A percentile compares a stretch with the other conserved stretches of the same genome.
Conservation (phyloP, 208 protist species). For the Leishmania amazonensis region DNA sequence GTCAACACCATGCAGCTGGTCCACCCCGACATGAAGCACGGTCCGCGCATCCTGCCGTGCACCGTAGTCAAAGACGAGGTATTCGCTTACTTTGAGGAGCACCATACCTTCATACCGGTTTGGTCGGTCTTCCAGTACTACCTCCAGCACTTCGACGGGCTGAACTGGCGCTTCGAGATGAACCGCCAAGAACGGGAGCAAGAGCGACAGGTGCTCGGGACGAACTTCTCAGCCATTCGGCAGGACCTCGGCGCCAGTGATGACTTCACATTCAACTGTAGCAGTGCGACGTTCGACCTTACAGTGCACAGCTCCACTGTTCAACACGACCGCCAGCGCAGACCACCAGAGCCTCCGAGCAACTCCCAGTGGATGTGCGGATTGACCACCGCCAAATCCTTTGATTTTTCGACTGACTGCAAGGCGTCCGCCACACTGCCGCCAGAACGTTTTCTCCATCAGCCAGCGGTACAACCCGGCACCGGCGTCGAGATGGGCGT, state of each 20-base stretch:
- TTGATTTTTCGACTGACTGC: neutral
- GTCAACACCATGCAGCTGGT: constrained; percentile 31
- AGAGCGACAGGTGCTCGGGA: constrained; percentile 32
- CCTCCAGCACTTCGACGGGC: constrained; percentile 38
- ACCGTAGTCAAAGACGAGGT: constrained; percentile 41
- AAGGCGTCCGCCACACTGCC: neutral
- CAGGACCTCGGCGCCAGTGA: neutral
- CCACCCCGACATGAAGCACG: constrained; percentile 36
- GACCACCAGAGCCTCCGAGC: neutral
- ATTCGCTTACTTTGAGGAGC: constrained; percentile 41
- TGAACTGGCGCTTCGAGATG: constrained; percentile 54
- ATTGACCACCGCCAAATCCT: neutral
- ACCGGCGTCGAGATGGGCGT: neutral
- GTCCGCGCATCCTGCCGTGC: constrained; percentile 30
- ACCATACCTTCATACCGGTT: constrained; percentile 39
- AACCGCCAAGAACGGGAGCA: constrained; percentile 25
- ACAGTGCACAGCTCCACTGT: constrained; percentile 35
- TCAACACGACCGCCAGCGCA: constrained; percentile 3
- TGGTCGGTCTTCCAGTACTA: constrained; percentile 44
- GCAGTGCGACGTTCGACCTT: constrained; percentile 34
- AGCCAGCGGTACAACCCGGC: neutral
- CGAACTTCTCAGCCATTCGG: neutral
- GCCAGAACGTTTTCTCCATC: neutral
- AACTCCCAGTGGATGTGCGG: neutral
- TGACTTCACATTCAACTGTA: constrained; percentile 1